These are phyloP conservation scores for cucumber (Cucumis sativus) DNA, from an alignment of 306 rosid genomes.

Conservation along the genomic window Cucumber_9930_V3 NC_026658.2:25513001-25513500, in stretches of 20 bases:
- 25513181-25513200: not conserved
- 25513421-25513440: not conserved
- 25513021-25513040: too few species aligned
- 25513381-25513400: not conserved
- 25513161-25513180: not conserved
- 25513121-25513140: not conserved
- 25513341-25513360: not conserved
- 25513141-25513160: not conserved
- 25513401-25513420: not conserved
- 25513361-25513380: not conserved
- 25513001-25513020: too few species aligned
- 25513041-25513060: too few species aligned
- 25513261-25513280: not conserved
- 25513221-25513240: not conserved
- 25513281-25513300: not conserved
- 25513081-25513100: too few species aligned
- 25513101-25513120: too few species aligned
- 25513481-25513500: not conserved
- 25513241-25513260: not conserved
- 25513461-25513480: slow-evolving; percentile 1
- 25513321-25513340: not conserved
- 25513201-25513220: not conserved
- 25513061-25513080: too few species aligned
- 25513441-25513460: not conserved
- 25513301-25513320: not conserved